Base-by-base conservation (phyloP, 2,329 filamentous ascomycete genomes). In the Alternaria angustiovoidea region DNA sequence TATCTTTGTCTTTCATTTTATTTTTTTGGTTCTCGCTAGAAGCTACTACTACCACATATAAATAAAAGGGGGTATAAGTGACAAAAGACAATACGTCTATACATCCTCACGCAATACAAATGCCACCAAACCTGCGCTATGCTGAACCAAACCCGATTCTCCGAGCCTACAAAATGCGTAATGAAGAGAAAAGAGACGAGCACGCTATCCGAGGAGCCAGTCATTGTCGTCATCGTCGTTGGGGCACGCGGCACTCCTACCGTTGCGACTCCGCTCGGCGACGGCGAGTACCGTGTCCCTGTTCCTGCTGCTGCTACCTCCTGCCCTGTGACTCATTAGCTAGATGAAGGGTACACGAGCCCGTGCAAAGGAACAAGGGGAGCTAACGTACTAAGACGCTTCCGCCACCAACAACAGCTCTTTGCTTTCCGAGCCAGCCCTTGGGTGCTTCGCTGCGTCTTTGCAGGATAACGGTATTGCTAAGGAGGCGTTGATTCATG, bases 341-440 rank as follows among this genome's bases (percentile, higher is more conserved):
- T n/a, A 3, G 7, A 51, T 5, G n/a, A 11, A 30, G 28, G 28
- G 28, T 22, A 54, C 22, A 43, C 36, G 18, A n/a, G 16, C 34
- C 34, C 12, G 46, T 34, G 18, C 9, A 48, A 26, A 20, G 52
- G 34, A 39, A 34, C 24, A 26, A 55, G 54, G 58, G n/a, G 38
- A 57, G 51, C 58, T 57, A 49, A 51, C 70, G 48, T 67, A 70
- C 71, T 61, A 66, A 52, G 49, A 63, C 66, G 39, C 63, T 63
- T 41, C 63, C 62, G 41, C 69, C 73, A 7, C 74, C 74, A n/a
- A 82, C 80, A 52, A 79, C 70, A n/a, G 68, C 74, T 75, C 92
- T 86, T 84, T 95, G 92, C 82, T 91, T 93, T 72, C 91, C 91
- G 69, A 96, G 81, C 91, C 91, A 96, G 79, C 91, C 94, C 79